Conservation (phyloP, 768 basidiomycete genomes). For the Kwoniella pini region DNA sequence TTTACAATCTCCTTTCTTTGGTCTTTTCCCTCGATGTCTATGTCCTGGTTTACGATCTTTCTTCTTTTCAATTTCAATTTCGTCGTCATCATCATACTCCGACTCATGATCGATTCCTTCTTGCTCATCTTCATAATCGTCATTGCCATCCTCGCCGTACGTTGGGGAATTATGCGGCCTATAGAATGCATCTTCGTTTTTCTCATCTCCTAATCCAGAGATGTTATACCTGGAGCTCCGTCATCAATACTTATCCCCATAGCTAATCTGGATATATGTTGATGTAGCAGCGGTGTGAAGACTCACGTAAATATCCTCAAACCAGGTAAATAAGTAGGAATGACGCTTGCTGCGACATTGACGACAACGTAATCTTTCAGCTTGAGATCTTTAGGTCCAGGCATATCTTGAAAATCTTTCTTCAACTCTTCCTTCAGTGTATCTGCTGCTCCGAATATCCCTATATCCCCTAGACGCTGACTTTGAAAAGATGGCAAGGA, state of each 20-base stretch:
- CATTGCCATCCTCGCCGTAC: slow-evolving; percentile 45
- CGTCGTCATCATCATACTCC: slow-evolving; percentile 3
- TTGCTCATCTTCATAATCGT: slow-evolving; percentile 18
- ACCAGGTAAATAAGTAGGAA: slow-evolving; percentile 83
- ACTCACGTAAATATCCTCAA: slow-evolving; percentile 72
- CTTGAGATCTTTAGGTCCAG: slow-evolving; percentile 59
- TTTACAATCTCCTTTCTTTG: slow-evolving; percentile 52
- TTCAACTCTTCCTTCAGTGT: slow-evolving; percentile 59
- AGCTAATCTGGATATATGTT: too few species aligned
- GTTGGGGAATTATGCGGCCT: neutral
- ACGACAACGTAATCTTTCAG: slow-evolving; percentile 71
- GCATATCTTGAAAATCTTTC: slow-evolving; percentile 67
- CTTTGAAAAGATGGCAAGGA: slow-evolving; percentile 13
- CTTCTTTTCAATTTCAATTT: slow-evolving; percentile 58
- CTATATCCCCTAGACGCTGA: neutral
- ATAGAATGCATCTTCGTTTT: slow-evolving; percentile 23
- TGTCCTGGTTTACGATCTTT: slow-evolving; percentile 69
- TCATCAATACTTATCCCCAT: neutral
- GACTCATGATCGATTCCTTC: neutral
- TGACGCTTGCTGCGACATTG: slow-evolving; percentile 77
- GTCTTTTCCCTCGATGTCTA: slow-evolving; percentile 49
- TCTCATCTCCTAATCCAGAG: slow-evolving; percentile 54
- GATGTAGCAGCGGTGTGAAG: neutral
- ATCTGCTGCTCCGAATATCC: slow-evolving; percentile 25
- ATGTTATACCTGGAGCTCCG: slow-evolving; percentile 62